These are phyloP conservation scores for Clavispora vitiphila DNA, from an alignment of 805 yeast genomes.

Conservation along the genomic window DNA sequence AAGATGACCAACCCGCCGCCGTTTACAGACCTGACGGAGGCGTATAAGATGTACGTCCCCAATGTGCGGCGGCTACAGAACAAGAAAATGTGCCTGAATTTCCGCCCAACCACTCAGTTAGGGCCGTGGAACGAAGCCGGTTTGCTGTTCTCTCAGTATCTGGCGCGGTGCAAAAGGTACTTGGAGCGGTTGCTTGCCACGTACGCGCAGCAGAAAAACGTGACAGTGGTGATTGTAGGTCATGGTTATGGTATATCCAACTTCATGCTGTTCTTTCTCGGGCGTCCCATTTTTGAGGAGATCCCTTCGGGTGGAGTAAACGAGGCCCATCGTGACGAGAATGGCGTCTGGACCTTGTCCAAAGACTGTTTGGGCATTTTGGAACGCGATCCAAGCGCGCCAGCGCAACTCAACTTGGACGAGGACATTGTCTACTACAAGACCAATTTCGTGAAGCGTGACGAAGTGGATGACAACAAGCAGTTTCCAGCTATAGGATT, in stretches of 20 bases:
- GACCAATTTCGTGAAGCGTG: slow-evolving; percentile 37
- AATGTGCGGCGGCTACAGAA: slow-evolving; percentile 33
- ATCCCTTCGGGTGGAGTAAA: slow-evolving; percentile 37
- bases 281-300: slow-evolving; percentile 42
- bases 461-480: slow-evolving; percentile 20
- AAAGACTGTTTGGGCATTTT: slow-evolving; percentile 31
- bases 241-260: slow-evolving; percentile 40
- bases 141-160: slow-evolving; percentile 36
- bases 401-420: slow-evolving; percentile 32
- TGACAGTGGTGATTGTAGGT: slow-evolving; percentile 32
- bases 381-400: slow-evolving; percentile 16
- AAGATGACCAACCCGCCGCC: slow-evolving; percentile 40
- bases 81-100: slow-evolving; percentile 30
- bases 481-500: slow-evolving; percentile 14
- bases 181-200: slow-evolving; percentile 39
- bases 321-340: slow-evolving; percentile 21
- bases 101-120: slow-evolving; percentile 38
- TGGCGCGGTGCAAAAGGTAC: slow-evolving; percentile 32
- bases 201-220: slow-evolving; percentile 32
- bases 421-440: slow-evolving; percentile 41
- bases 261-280: slow-evolving; percentile 35
- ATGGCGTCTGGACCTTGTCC: slow-evolving; percentile 27
- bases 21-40: slow-evolving; percentile 38
- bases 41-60: slow-evolving; percentile 42
- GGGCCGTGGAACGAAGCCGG: slow-evolving; percentile 42